Evolutionary conservation across 1,284 basidiomycete genomes (phyloP).

Genomic region (Papiliotrema flavescens): DNA sequence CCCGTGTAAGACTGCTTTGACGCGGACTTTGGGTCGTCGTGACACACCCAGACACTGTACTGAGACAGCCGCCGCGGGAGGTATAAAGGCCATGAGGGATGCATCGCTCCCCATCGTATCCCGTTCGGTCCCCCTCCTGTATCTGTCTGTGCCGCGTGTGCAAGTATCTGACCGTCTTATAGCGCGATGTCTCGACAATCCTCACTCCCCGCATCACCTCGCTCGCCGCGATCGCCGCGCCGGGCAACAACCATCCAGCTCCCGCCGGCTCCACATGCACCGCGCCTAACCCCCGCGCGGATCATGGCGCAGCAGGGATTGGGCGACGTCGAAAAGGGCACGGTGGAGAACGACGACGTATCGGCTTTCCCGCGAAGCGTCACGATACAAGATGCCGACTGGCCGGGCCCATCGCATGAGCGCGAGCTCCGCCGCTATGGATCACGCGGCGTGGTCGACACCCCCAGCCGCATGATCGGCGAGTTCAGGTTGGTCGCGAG

Average conservation of each 20-base stretch:
- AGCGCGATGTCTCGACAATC: no score
- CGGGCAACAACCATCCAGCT: background rate
- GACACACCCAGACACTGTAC: no score
- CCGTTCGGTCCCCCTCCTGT: no score
- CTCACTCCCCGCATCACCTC: no score
- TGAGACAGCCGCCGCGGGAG: no score
- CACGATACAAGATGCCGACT: conserved; percentile 24
- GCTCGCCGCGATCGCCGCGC: background rate
- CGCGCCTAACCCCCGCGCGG: background rate
- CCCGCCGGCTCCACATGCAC: background rate
- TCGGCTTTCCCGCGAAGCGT: conserved; percentile 13
- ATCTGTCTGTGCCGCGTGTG: no score
- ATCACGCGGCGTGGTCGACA: conserved; percentile 25
- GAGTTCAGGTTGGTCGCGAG: conserved; percentile 34
- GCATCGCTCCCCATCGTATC: no score
- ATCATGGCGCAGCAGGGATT: background rate
- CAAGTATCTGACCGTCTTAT: no score
- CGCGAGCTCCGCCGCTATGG: conserved; percentile 22
- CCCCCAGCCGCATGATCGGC: conserved; percentile 29
- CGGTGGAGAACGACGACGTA: background rate
- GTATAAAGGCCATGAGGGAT: no score
- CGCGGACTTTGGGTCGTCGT: no score
- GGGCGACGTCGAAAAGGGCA: no score
- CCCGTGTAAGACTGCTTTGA: no score
- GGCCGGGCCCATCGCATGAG: background rate